Evolutionary conservation across 352 stramenopile species (phyloP).

Genomic region (Pythium aristosporum): DNA sequence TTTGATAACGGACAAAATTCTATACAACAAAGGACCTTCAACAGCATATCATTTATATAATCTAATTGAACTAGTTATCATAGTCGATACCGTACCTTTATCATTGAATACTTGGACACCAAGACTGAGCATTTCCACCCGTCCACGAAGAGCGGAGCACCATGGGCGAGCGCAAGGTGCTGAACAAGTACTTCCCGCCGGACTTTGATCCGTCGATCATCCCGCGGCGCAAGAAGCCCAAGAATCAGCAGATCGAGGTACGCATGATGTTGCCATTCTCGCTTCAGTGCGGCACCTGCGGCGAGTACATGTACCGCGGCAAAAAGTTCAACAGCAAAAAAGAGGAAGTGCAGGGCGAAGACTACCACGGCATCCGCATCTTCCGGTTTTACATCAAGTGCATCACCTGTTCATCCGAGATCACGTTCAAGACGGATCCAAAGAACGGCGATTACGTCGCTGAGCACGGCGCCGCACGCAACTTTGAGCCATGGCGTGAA

Average conservation of each 20-base stretch:
- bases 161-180: slow-evolving; percentile 99
- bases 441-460: slow-evolving; percentile 98
- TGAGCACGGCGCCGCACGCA: slow-evolving; percentile 95
- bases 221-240: slow-evolving; percentile 90
- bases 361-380: slow-evolving; percentile 96
- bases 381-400: slow-evolving; percentile 99
- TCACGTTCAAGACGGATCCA: slow-evolving; percentile 99
- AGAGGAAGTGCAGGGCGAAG: slow-evolving; percentile 94
- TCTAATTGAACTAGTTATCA: not conserved
- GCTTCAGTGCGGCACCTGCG: slow-evolving; percentile 96
- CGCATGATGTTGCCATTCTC: slow-evolving; percentile 99
- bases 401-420: slow-evolving; percentile 91
- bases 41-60: not conserved
- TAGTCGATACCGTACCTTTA: slow-evolving; percentile 13
- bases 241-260: slow-evolving; percentile 96
- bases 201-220: slow-evolving; percentile 98
- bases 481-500: slow-evolving; percentile 97
- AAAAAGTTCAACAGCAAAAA: slow-evolving; percentile 99
- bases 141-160: slow-evolving; percentile 5
- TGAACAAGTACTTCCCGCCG: slow-evolving; percentile 99
- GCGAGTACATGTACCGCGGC: slow-evolving; percentile 98
- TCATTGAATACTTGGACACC: slow-evolving; percentile 17
- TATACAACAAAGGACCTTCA: not conserved
- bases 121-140: not conserved
- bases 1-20: too few species aligned